A percentile compares a stretch with the other conserved stretches of the same genome.
Conservation (phyloP, 1,284 basidiomycete genomes). For the Xerocomus cyaneibrunnescens region DNA sequence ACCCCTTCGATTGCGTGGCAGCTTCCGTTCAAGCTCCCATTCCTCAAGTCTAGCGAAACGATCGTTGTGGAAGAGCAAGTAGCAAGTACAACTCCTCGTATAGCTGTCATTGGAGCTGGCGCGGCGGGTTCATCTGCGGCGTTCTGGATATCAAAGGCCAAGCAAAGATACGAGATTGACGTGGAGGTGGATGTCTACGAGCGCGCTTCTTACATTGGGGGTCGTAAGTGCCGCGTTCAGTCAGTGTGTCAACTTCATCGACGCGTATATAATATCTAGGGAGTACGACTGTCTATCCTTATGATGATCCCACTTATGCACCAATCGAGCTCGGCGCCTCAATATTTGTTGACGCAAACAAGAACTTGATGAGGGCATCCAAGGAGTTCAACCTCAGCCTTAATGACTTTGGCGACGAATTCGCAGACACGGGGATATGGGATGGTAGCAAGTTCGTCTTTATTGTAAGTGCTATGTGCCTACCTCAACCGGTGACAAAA, state of each 20-base stretch:
- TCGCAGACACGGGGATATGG: conserved; percentile 69
- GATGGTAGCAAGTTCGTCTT: conserved; percentile 77
- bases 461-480: conserved; percentile 43
- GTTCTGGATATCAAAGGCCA: conserved; percentile 81
- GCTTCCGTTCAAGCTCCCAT: conserved; percentile 54
- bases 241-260: neutral
- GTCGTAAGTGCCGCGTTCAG: conserved; percentile 56
- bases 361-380: conserved; percentile 79
- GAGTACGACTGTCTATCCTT: conserved; percentile 75
- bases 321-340: conserved; percentile 86
- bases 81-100: conserved; percentile 36
- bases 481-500: conserved; percentile 27
- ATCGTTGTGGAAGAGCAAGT: conserved; percentile 23
- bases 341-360: conserved; percentile 83
- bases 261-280: conserved; percentile 43
- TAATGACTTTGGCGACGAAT: conserved; percentile 51
- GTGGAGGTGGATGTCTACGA: conserved; percentile 86
- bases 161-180: conserved; percentile 61
- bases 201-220: conserved; percentile 72
- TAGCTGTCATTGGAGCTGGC: conserved; percentile 89
- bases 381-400: conserved; percentile 77
- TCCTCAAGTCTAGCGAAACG: conserved; percentile 38
- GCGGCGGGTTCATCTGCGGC: conserved; percentile 85
- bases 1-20: conserved; percentile 48
- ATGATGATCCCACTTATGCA: conserved; percentile 59